Evolutionary conservation across 2,329 filamentous ascomycete genomes (phyloP), one percentile per base, ranked within the genome.

Genomic region (Pyrenochaeta sp.): DNA sequence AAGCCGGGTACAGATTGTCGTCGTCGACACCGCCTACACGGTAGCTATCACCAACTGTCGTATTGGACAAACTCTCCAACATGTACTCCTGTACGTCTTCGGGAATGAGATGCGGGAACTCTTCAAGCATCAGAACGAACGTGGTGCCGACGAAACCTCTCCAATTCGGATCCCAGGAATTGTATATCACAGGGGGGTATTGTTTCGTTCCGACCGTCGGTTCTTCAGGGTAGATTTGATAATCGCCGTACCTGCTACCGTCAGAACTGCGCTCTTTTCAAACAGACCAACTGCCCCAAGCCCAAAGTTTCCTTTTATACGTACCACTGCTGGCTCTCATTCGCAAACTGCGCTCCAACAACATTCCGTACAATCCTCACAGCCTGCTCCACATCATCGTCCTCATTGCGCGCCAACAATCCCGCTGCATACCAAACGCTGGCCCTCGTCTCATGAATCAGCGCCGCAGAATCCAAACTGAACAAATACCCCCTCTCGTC

Each of bases 111-210:
- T 78, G 61, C 0, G 73, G 62, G 39, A 81, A 86, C 50, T 86
- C 82, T 58, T 86, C 83, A 15, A 84, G 71, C 18, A 78, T 78
- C 27, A 85, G 69, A 18, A 86, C 77, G 10, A 86, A 74, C 0
- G 81, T 77, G 0, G 81, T 84, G 9, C 81, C 81, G 22, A 86
- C 74, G 43, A 86, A 86, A 1, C 82, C 83, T 35, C 83, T 73
- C 83, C 83, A 86, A 48, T 86, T 86, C 2, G 82, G 82, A 52
- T 86, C 83, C 79, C 81, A 86, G 0, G 77, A 76, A 41, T 77
- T 74, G 58, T 85, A 83, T 22, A 81, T 81, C 3, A 64, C 58
- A 0, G 74, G 63, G 1, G 74, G 73, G 49, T 86, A 86, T 11
- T 70, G 64, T 2, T 67, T 39, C 2, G 74, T 77, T 13, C 81